Evolutionary conservation across 2,329 filamentous ascomycete genomes (phyloP), one percentile per base, ranked within the genome.

Genomic region (Aureobasidium sp.): DNA sequence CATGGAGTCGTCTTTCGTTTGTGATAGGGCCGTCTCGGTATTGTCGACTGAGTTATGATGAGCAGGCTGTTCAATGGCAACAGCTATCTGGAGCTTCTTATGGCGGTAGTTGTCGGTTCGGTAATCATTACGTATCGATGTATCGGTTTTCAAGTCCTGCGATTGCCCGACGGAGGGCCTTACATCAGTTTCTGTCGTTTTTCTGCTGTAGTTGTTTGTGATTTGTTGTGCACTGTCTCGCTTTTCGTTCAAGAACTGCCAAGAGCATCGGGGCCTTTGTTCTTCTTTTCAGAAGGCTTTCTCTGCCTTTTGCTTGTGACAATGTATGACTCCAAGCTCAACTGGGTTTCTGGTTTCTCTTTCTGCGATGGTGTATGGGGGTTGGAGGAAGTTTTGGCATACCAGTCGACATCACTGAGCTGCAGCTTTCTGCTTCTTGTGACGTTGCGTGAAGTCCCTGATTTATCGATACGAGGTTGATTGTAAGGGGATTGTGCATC

Each of bases 381-480:
- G 8, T 30, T n/a, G 50, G 50, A 32, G 15, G 50, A 30, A 8
- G 50, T 10, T 25, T 54, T 52, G 49, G 62, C 69, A 79, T 93
- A 97, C 94, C 94, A 99, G 75, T 99, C 93, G 74, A 99, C 90
- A 76, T 99, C 94, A 75, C 91, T 96, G 63, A 97, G 83, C 73
- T 97, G 93, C 64, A 99, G 80, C 76, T 96, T 96, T 70, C 94
- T 86, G 63, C 89, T 86, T 66, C 92, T 88, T 74, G 96, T 91
- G 63, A 88, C 86, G 70, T 83, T 84, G 61, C 89, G 86, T 67
- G 87, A 88, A 67, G 77, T 78, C 63, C 82, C 81, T 47, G 81
- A 78, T 69, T 83, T 86, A 68, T 86, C 83, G 58, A 77, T 68
- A 63, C 77, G 75, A 42, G 76, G 77, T 63, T 76, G 75, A 42